Conservation (phyloP, 805 yeast genomes). For the Sugiyamaella valdiviana region DNA sequence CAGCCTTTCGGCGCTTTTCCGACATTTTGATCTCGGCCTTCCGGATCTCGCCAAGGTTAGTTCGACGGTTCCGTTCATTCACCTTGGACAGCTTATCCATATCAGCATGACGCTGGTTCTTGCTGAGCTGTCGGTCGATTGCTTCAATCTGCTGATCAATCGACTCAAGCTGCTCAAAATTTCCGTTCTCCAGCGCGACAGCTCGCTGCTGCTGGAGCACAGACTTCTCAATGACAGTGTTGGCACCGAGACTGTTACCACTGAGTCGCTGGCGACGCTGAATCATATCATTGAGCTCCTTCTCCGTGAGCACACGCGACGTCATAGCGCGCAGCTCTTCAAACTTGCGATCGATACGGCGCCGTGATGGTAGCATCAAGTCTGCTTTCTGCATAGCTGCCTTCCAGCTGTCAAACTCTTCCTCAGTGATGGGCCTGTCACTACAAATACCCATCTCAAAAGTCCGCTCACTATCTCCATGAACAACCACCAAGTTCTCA, state of each 20-base stretch:
- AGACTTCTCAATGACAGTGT: constrained; percentile 70
- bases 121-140: constrained; percentile 21
- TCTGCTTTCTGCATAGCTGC: constrained; percentile 54
- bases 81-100: constrained; percentile 55
- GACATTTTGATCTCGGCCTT: constrained; percentile 67
- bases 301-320: constrained; percentile 57
- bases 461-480: constrained; percentile 66
- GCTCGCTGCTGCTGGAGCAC: constrained; percentile 65
- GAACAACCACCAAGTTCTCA: constrained; percentile 65
- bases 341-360: constrained; percentile 58
- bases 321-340: constrained; percentile 58
- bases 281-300: constrained; percentile 72
- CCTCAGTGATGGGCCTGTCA: constrained; percentile 63
- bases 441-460: constrained; percentile 76
- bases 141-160: constrained; percentile 30
- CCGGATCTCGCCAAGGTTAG: constrained; percentile 70
- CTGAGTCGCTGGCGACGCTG: constrained; percentile 60
- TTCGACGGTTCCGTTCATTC: constrained; percentile 77
- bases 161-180: constrained; percentile 28
- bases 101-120: constrained; percentile 10
- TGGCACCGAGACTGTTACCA: constrained; percentile 54
- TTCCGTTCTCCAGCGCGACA: constrained; percentile 53
- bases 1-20: constrained; percentile 44
- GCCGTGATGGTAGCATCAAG: constrained; percentile 52
- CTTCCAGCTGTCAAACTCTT: constrained; percentile 69